Percentiles rank a stretch among this genome's conserved stretches.
phyloP scores from a whole-genome alignment of 2,329 filamentous ascomycete species.

The Alternaria infectoria region DNA sequence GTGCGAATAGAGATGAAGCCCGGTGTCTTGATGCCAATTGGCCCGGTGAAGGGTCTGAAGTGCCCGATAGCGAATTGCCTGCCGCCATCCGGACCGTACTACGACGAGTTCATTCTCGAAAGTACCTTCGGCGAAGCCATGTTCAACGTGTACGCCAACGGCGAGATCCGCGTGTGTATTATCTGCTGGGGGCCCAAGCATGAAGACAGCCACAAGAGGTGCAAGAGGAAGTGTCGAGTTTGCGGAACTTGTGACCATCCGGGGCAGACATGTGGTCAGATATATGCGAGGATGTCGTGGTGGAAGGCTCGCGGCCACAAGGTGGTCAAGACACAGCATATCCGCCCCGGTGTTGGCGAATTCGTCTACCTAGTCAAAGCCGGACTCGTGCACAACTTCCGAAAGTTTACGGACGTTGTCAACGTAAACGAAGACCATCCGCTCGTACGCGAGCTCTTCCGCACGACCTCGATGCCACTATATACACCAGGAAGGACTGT shows the following conservation, averaged over 20 bases:
- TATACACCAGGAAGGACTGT: not conserved
- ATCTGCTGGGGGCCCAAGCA: not conserved
- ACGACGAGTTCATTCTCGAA: not conserved
- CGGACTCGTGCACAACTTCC: not conserved
- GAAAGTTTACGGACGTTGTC: not conserved
- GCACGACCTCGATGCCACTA: not conserved
- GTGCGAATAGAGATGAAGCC: not conserved
- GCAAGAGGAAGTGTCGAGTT: not conserved
- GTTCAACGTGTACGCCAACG: not conserved
- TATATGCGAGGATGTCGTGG: not conserved
- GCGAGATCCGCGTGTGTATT: not conserved
- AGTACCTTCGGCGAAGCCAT: not conserved
- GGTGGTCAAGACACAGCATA: not conserved
- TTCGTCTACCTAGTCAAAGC: not conserved
- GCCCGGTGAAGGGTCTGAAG: not conserved
- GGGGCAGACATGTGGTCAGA: not conserved
- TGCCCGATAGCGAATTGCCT: not conserved
- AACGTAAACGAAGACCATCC: not conserved
- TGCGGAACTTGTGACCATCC: not conserved
- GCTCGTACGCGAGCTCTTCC: not conserved
- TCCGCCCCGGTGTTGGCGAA: accelerated
- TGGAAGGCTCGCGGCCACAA: not conserved
- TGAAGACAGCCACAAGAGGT: not conserved
- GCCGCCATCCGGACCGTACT: not conserved
- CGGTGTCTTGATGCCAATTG: not conserved